Conservation (phyloP, 306 rosid genomes). For the Crotalaria pallida region DNA sequence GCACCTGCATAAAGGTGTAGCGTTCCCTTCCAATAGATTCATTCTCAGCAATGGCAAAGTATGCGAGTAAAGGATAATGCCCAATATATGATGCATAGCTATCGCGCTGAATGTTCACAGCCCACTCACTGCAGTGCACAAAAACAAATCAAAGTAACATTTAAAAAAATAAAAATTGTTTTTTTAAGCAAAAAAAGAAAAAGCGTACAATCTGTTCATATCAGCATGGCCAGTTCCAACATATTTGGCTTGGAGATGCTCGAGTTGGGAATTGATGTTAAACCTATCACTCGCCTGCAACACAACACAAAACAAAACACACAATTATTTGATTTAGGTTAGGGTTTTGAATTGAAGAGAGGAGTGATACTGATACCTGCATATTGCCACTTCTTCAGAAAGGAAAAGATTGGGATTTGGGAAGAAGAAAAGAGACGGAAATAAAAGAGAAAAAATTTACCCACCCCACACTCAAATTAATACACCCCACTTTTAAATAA, state of each 20-base stretch:
- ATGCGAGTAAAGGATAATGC: slow-evolving; percentile 70
- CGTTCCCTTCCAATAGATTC: slow-evolving; percentile 94
- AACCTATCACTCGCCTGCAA: slow-evolving; percentile 95
- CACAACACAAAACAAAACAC: too few species aligned
- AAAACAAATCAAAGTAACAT: not conserved
- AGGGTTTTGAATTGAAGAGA: too few species aligned
- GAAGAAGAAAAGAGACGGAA: too few species aligned
- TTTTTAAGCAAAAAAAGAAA: not conserved
- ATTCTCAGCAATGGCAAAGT: slow-evolving; percentile 85
- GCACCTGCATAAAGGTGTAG: slow-evolving; percentile 88
- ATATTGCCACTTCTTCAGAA: too few species aligned
- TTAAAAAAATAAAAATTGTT: not conserved
- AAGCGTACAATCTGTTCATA: slow-evolving; percentile 73
- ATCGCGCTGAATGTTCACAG: slow-evolving; percentile 94
- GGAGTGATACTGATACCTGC: too few species aligned
- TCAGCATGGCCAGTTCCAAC: slow-evolving; percentile 99
- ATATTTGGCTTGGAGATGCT: slow-evolving; percentile 92
- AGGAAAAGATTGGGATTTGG: too few species aligned
- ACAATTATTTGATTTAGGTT: too few species aligned
- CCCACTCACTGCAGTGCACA: slow-evolving; percentile 72
- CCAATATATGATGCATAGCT: slow-evolving; percentile 94
- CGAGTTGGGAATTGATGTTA: slow-evolving; percentile 94
- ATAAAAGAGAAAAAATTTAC: too few species aligned
- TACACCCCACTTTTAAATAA: too few species aligned
- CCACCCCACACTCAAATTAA: too few species aligned